phyloP scores from a whole-genome alignment of 306 rosid genomes.

The Cercis canadensis region DNA sequence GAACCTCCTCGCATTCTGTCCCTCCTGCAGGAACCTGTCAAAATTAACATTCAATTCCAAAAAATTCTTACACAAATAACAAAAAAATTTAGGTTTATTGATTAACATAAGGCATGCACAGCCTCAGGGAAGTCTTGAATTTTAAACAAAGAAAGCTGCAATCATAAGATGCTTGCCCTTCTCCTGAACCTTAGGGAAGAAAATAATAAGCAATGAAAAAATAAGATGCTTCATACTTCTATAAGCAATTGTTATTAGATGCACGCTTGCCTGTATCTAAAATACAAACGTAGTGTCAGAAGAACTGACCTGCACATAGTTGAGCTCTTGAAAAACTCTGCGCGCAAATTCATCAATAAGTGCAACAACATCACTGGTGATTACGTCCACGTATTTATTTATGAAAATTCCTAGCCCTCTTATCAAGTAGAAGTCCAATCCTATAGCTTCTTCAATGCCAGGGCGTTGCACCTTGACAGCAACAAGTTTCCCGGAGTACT shows the following conservation, averaged over 20 bases:
- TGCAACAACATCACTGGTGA: constrained; percentile 84
- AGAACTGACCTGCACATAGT: constrained; percentile 90
- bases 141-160: constrained; percentile 9
- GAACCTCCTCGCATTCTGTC: constrained; percentile 86
- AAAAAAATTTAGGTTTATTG: constrained; percentile 4
- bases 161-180: constrained; percentile 8
- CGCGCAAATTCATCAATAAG: constrained; percentile 89
- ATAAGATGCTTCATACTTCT: constrained; percentile 3
- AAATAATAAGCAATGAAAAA: not conserved
- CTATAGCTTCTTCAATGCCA: constrained; percentile 85
- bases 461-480: constrained; percentile 99
- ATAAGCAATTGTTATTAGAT: constrained; percentile 4
- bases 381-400: constrained; percentile 79
- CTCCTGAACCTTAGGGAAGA: constrained; percentile 19
- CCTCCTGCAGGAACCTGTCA: constrained; percentile 97
- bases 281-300: constrained; percentile 14
- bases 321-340: constrained; percentile 96
- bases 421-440: constrained; percentile 88
- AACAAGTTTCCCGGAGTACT: constrained; percentile 67
- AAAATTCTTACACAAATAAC: constrained; percentile 41
- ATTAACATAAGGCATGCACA: not conserved
- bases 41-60: constrained; percentile 82
- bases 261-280: constrained; percentile 11
- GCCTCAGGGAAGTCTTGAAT: constrained; percentile 20
- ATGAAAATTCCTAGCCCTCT: constrained; percentile 77